Conservation (phyloP, 2,329 filamentous ascomycete species). For the Phaeomoniella chlamydospora region DNA sequence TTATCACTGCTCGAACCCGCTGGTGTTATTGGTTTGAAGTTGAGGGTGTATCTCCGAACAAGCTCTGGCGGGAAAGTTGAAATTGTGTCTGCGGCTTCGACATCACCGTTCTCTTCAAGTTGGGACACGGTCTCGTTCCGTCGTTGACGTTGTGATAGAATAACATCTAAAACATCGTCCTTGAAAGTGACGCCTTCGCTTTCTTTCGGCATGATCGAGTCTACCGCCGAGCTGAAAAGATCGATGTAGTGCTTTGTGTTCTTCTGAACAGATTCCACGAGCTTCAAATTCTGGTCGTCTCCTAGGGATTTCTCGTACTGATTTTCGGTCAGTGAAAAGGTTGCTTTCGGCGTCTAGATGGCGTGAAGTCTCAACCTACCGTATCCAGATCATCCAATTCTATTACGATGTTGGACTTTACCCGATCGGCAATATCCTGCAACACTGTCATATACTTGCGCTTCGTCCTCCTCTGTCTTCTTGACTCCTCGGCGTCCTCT, state of each 20-base stretch:
- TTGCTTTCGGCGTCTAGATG: not conserved
- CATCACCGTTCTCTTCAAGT: conserved; percentile 45
- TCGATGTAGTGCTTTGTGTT: conserved; percentile 97
- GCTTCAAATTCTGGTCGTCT: conserved; percentile 50
- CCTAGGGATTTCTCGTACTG: conserved; percentile 64
- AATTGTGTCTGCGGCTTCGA: conserved; percentile 50
- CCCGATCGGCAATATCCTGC: conserved; percentile 73
- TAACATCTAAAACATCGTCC: conserved; percentile 90
- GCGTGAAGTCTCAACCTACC: conserved; percentile 32
- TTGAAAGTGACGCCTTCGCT: conserved; percentile 80
- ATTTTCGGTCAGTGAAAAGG: not conserved
- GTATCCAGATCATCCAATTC: conserved; percentile 76
- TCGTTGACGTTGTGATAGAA: conserved; percentile 81
- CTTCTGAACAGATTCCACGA: conserved; percentile 66
- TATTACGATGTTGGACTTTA: conserved; percentile 62
- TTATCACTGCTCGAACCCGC: conserved; percentile 49
- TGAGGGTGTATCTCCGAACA: conserved; percentile 84
- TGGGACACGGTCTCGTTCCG: conserved; percentile 66
- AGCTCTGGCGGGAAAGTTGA: conserved; percentile 84
- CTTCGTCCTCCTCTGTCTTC: conserved; percentile 40
- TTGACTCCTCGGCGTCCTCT: conserved; percentile 22
- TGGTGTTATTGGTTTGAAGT: conserved; percentile 82
- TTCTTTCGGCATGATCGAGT: conserved; percentile 69
- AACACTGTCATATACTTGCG: conserved; percentile 81
- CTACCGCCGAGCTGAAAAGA: conserved; percentile 73